Percentiles rank a stretch among this genome's conserved stretches.
Conservation (phyloP, 768 basidiomycete genomes). For the Tylopilus rubrobrunneus region DNA sequence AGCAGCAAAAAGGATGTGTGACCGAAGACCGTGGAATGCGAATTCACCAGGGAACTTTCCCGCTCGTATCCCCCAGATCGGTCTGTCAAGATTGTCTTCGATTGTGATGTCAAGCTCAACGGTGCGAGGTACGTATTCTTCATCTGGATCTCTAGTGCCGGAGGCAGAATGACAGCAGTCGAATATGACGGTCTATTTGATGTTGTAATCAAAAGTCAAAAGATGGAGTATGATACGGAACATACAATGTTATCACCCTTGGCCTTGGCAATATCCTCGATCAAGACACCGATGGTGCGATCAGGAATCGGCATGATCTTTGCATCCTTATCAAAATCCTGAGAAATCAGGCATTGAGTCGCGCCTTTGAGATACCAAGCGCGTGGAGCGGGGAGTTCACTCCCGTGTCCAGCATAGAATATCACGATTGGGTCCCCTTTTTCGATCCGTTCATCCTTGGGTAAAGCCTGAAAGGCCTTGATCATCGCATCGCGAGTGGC, state of each 20-base stretch:
- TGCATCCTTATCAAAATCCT: slow-evolving; percentile 24
- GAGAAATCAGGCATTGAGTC: slow-evolving; percentile 30
- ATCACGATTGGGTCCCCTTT: too few relatives aligned
- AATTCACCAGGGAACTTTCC: slow-evolving; percentile 19
- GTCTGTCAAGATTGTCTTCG: slow-evolving; percentile 21
- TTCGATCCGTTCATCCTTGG: too few relatives aligned
- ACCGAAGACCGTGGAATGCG: slow-evolving; percentile 28
- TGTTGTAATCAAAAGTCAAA: background rate
- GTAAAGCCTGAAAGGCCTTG: too few relatives aligned
- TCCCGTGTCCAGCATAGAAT: slow-evolving; percentile 30
- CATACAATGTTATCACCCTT: slow-evolving; percentile 45
- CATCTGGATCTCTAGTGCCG: slow-evolving; percentile 25
- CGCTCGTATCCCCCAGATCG: slow-evolving; percentile 21
- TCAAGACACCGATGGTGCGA: slow-evolving; percentile 36
- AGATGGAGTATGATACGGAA: slow-evolving; percentile 10
- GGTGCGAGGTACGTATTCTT: slow-evolving; percentile 4
- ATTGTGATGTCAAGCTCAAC: background rate
- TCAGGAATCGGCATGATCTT: slow-evolving; percentile 38
- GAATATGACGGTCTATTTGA: slow-evolving; percentile 39
- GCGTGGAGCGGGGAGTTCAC: slow-evolving; percentile 29
- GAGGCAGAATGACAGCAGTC: slow-evolving; percentile 46
- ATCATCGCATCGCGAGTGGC: too few relatives aligned
- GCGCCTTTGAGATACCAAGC: slow-evolving; percentile 22
- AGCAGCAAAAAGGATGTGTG: slow-evolving; percentile 42
- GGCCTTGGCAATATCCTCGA: slow-evolving; percentile 34